Evolutionary conservation across 768 basidiomycete genomes (phyloP).

Genomic region (Mycena albidolilacea): DNA sequence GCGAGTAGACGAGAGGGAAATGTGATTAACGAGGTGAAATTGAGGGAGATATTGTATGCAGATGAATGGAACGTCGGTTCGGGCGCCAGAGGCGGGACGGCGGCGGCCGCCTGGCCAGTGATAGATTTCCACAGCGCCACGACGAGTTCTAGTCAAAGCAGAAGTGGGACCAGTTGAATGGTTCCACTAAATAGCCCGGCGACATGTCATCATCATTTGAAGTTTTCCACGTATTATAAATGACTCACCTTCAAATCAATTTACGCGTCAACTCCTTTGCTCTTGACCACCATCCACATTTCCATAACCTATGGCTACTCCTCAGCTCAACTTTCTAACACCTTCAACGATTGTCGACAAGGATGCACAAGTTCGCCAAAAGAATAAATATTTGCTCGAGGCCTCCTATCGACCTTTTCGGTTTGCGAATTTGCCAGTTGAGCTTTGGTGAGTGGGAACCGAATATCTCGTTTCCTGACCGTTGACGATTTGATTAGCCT

Average conservation of each 20-base stretch:
- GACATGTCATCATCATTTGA: not conserved
- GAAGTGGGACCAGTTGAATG: not conserved
- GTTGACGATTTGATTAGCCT: constrained; percentile 6
- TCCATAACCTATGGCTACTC: not conserved
- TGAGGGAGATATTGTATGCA: constrained; percentile 57
- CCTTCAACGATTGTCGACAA: not conserved
- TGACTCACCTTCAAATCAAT: not conserved
- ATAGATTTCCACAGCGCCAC: constrained; percentile 41
- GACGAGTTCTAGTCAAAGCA: not conserved
- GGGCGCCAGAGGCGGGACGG: constrained; percentile 27
- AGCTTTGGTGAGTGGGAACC: constrained; percentile 15
- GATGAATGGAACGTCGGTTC: constrained; percentile 32
- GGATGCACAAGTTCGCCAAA: constrained; percentile 22
- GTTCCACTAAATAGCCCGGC: too few relatives aligned
- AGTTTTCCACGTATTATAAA: too few relatives aligned
- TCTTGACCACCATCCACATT: constrained; percentile 7
- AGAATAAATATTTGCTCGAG: constrained; percentile 16
- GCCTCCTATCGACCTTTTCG: constrained; percentile 16
- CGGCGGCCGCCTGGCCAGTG: constrained; percentile 36
- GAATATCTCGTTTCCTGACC: not conserved
- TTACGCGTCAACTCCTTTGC: not conserved
- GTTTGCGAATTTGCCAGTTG: constrained; percentile 27
- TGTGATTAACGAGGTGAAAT: constrained; percentile 63
- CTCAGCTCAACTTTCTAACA: not conserved
- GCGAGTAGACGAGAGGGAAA: constrained; percentile 58